These are phyloP conservation scores for Coemansia sp. DNA, from an alignment of 192 early-diverging fungal genomes.

Conservation along the genomic window DNA sequence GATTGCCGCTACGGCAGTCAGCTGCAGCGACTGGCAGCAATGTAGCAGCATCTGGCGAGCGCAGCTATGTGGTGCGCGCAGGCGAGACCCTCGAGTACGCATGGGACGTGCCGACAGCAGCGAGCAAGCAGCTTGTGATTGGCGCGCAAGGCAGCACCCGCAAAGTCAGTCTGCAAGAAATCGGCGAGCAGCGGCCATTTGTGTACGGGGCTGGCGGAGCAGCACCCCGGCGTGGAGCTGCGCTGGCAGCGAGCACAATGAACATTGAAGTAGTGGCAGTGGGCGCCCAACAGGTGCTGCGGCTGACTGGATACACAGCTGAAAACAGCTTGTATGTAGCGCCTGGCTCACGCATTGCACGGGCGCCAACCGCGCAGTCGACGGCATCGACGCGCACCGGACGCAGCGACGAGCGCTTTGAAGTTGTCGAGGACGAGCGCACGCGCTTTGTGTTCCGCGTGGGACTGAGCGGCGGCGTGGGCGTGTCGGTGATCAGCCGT, in stretches of 20 bases:
- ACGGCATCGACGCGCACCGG: slow-evolving; percentile 5
- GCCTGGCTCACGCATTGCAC: slow-evolving; percentile 11
- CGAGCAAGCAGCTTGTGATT: slow-evolving; percentile 73
- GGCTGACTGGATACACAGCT: slow-evolving; percentile 65
- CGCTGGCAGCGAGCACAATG: slow-evolving; percentile 45
- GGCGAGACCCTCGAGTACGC: slow-evolving; percentile 71
- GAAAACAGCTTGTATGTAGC: slow-evolving; percentile 62
- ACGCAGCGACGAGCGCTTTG: slow-evolving; percentile 33
- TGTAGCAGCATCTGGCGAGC: slow-evolving; percentile 5
- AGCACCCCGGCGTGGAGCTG: slow-evolving; percentile 1
- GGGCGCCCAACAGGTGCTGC: slow-evolving; percentile 67
- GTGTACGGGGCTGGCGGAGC: slow-evolving; percentile 60
- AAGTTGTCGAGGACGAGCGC: slow-evolving; percentile 32
- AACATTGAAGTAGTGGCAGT: slow-evolving; percentile 75
- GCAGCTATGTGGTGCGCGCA: slow-evolving; percentile 25
- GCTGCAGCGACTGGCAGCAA: neutral
- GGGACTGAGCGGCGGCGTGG: slow-evolving; percentile 78
- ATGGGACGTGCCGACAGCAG: slow-evolving; percentile 84
- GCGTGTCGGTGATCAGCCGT: slow-evolving; percentile 84
- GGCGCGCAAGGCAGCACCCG: slow-evolving; percentile 72
- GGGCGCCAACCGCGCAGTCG: slow-evolving; percentile 27
- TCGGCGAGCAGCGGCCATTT: slow-evolving; percentile 85
- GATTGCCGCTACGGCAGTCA: neutral
- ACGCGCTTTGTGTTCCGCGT: slow-evolving; percentile 63
- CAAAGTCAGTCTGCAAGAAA: slow-evolving; percentile 83